Evolutionary conservation across 2,329 filamentous ascomycete species (phyloP), one percentile per base, ranked within the genome.

Genomic region (Beauveria scarabaeidicola): DNA sequence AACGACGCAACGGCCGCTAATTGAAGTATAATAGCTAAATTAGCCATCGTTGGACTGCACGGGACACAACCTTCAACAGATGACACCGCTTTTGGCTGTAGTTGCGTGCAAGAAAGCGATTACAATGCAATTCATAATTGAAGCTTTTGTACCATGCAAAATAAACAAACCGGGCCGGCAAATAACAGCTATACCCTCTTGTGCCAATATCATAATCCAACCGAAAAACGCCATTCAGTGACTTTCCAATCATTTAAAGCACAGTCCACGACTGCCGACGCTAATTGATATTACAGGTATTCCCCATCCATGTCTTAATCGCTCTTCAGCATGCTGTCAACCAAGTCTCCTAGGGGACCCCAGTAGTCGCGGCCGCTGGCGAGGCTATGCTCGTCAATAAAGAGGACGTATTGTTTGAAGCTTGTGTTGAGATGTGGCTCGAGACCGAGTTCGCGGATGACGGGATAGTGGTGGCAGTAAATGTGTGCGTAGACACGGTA

Each of bases 381-480:
- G 66, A 99, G 77, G 66, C 85, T 86, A 75, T 97, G 94, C 81
- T 99, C 95, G 73, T 99, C 92, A 66, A 99, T 91, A 75, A 99
- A 99, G 61, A 99, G 83, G 63, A 99, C 94, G 70, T 97, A 99
- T 75, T 99, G 94, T 82, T 99, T 99, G 85, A 99, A 99, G 76
- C 91, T 96, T 15, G 94, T 99, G 77, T 99, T 99, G 65, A 99
- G 83, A 74, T 99, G 94, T 48, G 95, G 92, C 75, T 99, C 94
- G 61, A 99, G 83, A 23, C 94, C 94, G 43, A 99, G 83, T 72
- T 97, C 91, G 61, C 95, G 89, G 66, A 99, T 88, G 65, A 99
- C 92, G 40, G 92, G 92, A 76, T 99, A 99, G 78, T 99, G 94
- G 75, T 99, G 94, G 79, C 95, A 99, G 84, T 99, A 99, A 68